Evolutionary conservation across 768 basidiomycete genomes (phyloP).

Genomic region (Rhizopogon vulgaris): DNA sequence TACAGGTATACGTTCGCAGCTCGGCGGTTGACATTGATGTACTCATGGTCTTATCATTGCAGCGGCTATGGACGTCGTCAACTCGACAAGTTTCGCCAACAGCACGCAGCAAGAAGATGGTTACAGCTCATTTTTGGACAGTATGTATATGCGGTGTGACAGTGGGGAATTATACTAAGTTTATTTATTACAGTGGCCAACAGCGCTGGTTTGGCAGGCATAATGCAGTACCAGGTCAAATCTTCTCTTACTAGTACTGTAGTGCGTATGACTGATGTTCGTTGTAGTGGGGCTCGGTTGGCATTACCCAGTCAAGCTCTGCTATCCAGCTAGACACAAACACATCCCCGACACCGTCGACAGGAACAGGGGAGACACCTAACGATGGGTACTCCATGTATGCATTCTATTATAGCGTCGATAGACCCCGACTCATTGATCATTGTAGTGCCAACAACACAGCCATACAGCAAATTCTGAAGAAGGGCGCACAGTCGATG

Average conservation of each 20-base stretch:
- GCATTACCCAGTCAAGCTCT: constrained; percentile 41
- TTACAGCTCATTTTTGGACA: constrained; percentile 47
- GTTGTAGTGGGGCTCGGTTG: constrained; percentile 43
- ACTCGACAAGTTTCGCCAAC: constrained; percentile 42
- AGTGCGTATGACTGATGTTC: not conserved
- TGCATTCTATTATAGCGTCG: not conserved
- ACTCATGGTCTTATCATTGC: not conserved
- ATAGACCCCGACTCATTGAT: not conserved
- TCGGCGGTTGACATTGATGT: not conserved
- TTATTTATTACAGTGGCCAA: constrained; percentile 31
- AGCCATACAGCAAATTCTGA: not conserved
- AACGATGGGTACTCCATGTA: constrained; percentile 56
- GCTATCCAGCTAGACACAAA: constrained; percentile 32
- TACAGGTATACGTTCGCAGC: constrained; percentile 12
- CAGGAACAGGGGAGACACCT: constrained; percentile 45
- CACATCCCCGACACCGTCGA: constrained; percentile 17
- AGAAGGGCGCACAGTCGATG: not conserved
- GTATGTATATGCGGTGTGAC: constrained; percentile 22
- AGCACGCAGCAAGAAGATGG: constrained; percentile 47
- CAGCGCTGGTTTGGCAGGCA: constrained; percentile 25
- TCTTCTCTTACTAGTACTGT: not conserved
- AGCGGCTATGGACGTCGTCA: constrained; percentile 13
- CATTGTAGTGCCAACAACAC: not conserved
- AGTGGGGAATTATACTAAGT: not conserved
- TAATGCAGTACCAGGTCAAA: constrained; percentile 21